Percentiles rank a stretch among this genome's conserved stretches.
phyloP scores from a whole-genome alignment of 176 grass and related monocot genomes.

The Eragrostis nindensis region DNA sequence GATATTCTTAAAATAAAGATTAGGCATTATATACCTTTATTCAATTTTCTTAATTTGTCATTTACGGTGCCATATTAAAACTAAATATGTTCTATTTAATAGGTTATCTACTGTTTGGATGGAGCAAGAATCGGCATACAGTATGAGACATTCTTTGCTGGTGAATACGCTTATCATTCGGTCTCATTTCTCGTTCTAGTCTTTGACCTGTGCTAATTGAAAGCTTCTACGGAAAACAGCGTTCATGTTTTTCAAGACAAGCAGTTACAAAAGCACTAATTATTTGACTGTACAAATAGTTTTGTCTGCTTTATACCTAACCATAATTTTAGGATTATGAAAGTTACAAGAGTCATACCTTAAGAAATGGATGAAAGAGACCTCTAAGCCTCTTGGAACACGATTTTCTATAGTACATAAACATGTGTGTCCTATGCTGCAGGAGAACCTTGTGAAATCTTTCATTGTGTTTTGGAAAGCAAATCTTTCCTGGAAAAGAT shows the following conservation, averaged over 20 bases:
- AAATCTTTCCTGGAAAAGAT: conserved; percentile 99
- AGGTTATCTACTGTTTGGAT: conserved; percentile 96
- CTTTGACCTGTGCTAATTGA: conserved; percentile 7
- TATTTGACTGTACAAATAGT: neutral
- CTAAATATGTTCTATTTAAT: conserved; percentile 20
- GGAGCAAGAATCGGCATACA: conserved; percentile 92
- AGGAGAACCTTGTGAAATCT: conserved; percentile 96
- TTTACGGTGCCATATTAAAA: conserved; percentile 23
- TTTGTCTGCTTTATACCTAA: neutral
- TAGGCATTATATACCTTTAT: conserved; percentile 15
- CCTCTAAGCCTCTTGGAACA: conserved; percentile 2
- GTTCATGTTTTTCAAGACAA: conserved; percentile 6
- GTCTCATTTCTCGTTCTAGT: conserved; percentile 18
- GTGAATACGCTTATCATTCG: conserved; percentile 51
- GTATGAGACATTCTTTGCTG: conserved; percentile 93
- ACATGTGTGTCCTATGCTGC: conserved; percentile 42
- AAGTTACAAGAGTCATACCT: neutral
- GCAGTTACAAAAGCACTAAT: conserved; percentile 10
- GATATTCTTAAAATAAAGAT: neutral
- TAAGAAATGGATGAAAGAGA: neutral
- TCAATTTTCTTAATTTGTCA: conserved; percentile 29
- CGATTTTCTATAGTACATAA: conserved; percentile 27
- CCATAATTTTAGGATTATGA: conserved; percentile 3
- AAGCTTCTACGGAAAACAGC: neutral
- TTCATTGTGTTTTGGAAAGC: conserved; percentile 94